Evolutionary conservation across 345 rosid species (phyloP).

Genomic region (Boechera retrofracta): DNA sequence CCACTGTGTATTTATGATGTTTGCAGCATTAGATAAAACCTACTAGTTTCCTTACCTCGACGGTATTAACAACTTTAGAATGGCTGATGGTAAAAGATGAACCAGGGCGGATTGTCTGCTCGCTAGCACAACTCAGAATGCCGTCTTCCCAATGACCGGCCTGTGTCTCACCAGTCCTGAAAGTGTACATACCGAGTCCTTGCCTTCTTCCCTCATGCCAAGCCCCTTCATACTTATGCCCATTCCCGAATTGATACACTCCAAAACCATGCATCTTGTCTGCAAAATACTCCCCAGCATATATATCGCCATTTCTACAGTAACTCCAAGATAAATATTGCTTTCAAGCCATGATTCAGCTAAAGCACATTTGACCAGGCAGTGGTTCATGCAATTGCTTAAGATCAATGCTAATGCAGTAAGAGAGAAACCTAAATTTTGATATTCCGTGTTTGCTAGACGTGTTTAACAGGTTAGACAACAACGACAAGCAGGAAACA

Average conservation of each 20-base stretch:
- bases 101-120: conserved; percentile 50
- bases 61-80: conserved; percentile 76
- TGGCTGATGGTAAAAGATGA: conserved; percentile 74
- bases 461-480: neutral
- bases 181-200: conserved; percentile 72
- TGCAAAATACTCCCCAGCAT: conserved; percentile 76
- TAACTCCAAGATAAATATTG: neutral
- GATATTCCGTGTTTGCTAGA: conserved; percentile 2
- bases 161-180: conserved; percentile 69
- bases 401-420: conserved; percentile 11
- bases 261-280: conserved; percentile 85
- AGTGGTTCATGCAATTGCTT: neutral
- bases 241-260: conserved; percentile 66
- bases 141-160: conserved; percentile 73
- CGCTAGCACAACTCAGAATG: conserved; percentile 21
- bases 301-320: conserved; percentile 65
- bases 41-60: conserved; percentile 60
- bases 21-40: neutral
- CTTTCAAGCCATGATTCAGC: neutral
- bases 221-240: conserved; percentile 75
- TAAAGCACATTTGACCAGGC: neutral
- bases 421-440: neutral
- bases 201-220: conserved; percentile 87
- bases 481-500: neutral
- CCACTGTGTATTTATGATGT: neutral